Evolutionary conservation across 345 rosid genomes (phyloP).

Genomic region (Erysimum cheiranthoides): DNA sequence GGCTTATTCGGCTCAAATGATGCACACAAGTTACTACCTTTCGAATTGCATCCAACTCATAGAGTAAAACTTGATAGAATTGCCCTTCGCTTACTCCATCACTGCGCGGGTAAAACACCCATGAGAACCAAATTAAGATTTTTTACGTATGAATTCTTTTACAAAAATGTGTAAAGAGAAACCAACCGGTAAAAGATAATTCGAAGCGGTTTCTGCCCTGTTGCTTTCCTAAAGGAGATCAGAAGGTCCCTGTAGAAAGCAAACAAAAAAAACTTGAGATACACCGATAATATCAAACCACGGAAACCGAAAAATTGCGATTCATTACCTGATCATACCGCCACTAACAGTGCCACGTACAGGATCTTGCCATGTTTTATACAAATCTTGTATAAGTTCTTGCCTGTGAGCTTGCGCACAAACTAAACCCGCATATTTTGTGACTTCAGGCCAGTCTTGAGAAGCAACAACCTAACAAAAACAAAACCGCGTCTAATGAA

Average conservation of each 20-base stretch:
- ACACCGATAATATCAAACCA: neutral
- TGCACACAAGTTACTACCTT: slow-evolving; percentile 53
- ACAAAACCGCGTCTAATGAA: neutral
- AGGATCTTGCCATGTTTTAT: slow-evolving; percentile 99
- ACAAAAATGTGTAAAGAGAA: slow-evolving; percentile 16
- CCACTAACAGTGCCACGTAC: slow-evolving; percentile 94
- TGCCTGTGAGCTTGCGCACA: slow-evolving; percentile 99
- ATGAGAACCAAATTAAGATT: neutral
- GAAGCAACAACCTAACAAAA: slow-evolving; percentile 88
- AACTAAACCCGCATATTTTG: slow-evolving; percentile 95
- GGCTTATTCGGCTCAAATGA: neutral
- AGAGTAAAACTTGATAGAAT: slow-evolving; percentile 84
- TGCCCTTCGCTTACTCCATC: slow-evolving; percentile 99
- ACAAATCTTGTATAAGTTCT: slow-evolving; percentile 97
- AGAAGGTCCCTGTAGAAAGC: slow-evolving; percentile 78
- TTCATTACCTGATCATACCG: slow-evolving; percentile 91
- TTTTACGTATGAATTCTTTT: neutral
- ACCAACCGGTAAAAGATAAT: slow-evolving; percentile 94
- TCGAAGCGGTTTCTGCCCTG: slow-evolving; percentile 96
- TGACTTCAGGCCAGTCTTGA: slow-evolving; percentile 99
- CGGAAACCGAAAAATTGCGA: neutral
- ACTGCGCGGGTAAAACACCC: slow-evolving; percentile 47
- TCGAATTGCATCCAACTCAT: slow-evolving; percentile 83
- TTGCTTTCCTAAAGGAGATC: slow-evolving; percentile 93
- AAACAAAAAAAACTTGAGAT: neutral